phyloP scores from a whole-genome alignment of 441 rosid genomes.

The Gossypium trilobum region DNA sequence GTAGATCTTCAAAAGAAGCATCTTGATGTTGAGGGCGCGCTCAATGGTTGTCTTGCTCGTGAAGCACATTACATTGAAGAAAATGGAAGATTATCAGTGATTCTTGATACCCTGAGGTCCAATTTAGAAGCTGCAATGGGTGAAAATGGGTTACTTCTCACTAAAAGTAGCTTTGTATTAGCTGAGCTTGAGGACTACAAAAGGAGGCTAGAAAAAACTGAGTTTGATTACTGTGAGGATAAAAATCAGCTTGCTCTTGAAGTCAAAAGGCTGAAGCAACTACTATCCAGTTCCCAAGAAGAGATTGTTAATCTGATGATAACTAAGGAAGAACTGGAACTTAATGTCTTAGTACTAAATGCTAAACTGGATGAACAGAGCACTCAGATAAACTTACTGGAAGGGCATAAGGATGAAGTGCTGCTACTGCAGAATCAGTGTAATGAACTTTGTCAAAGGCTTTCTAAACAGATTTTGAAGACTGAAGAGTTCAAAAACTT shows the following conservation, averaged over 20 bases:
- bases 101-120: slow-evolving; percentile 43
- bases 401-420: slow-evolving; percentile 34
- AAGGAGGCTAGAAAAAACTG: slow-evolving; percentile 27
- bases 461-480: slow-evolving; percentile 72
- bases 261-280: slow-evolving; percentile 42
- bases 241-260: slow-evolving; percentile 36
- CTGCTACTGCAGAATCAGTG: slow-evolving; percentile 39
- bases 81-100: slow-evolving; percentile 39
- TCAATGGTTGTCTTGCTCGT: slow-evolving; percentile 45
- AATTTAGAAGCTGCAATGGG: slow-evolving; percentile 51
- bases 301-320: slow-evolving; percentile 50
- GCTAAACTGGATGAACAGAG: slow-evolving; percentile 50
- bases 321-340: slow-evolving; percentile 54
- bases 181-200: slow-evolving; percentile 45
- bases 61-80: slow-evolving; percentile 50
- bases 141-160: slow-evolving; percentile 41
- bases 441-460: slow-evolving; percentile 54
- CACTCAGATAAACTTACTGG: slow-evolving; percentile 29
- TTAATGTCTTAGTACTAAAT: slow-evolving; percentile 41
- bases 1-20: slow-evolving; percentile 48
- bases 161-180: slow-evolving; percentile 26
- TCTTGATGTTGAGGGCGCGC: slow-evolving; percentile 38
- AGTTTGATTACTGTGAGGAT: slow-evolving; percentile 26
- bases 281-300: slow-evolving; percentile 38
- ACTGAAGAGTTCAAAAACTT: slow-evolving; percentile 83